Conservation (phyloP, 305 asterid species). For the Solanum hybrid region DNA sequence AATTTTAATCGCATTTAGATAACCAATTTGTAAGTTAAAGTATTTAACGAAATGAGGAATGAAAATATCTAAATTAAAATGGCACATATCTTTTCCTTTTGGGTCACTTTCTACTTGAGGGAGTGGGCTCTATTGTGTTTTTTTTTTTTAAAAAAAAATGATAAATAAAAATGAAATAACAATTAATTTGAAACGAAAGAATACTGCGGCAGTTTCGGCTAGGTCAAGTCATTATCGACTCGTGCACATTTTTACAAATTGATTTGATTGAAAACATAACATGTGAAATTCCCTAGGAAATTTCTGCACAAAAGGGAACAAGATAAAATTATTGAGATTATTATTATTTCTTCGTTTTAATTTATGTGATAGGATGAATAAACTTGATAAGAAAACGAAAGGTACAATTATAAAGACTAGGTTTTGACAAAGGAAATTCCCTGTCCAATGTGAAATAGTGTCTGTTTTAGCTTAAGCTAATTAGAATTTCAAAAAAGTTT, state of each 20-base stretch:
- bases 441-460: background rate
- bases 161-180: too few species aligned
- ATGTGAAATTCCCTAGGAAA: background rate
- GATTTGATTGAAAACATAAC: background rate
- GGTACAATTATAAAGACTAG: background rate
- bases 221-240: background rate
- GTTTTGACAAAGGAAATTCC: background rate
- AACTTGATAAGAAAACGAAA: background rate
- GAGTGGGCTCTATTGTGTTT: background rate
- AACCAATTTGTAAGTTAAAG: too few species aligned
- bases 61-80: background rate
- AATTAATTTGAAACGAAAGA: background rate
- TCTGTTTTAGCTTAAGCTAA: background rate
- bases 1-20: too few species aligned
- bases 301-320: background rate
- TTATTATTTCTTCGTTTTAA: background rate
- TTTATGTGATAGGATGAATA: background rate
- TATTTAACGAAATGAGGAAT: background rate
- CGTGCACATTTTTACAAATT: background rate
- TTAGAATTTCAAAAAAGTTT: background rate
- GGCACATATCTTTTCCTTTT: background rate
- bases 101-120: background rate
- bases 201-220: background rate
- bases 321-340: background rate
- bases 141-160: too few species aligned